Evolutionary conservation across 345 rosid genomes (phyloP).

Genomic region (Gossypium raimondii): DNA sequence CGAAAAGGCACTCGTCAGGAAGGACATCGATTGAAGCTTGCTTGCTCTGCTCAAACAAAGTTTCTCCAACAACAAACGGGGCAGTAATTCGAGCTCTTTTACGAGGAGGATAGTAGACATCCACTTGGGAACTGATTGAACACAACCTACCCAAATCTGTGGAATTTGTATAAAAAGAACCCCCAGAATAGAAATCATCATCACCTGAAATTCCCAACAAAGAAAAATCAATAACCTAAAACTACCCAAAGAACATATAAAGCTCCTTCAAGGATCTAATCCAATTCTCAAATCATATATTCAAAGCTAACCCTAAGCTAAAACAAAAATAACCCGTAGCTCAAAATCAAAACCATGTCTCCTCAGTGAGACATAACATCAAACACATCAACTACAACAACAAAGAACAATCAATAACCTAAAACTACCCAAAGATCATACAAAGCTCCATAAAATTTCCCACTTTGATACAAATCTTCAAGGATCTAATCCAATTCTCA

Average conservation of each 20-base stretch:
- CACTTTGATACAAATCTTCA: background rate
- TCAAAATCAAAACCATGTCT: no score
- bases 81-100: conserved; percentile 60
- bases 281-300: no score
- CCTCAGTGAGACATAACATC: no score
- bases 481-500: background rate
- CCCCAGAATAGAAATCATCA: conserved; percentile 53
- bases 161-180: conserved; percentile 37
- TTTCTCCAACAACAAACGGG: conserved; percentile 25
- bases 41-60: conserved; percentile 27
- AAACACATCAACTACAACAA: background rate
- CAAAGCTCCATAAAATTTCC: background rate
- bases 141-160: conserved; percentile 37
- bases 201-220: conserved; percentile 45
- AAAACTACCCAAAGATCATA: background rate
- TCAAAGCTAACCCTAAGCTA: no score
- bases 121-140: conserved; percentile 41
- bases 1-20: conserved; percentile 77
- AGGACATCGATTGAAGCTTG: conserved; percentile 53
- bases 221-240: conserved; percentile 22
- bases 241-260: background rate
- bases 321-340: no score
- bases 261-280: no score
- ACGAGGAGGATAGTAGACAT: conserved; percentile 45
- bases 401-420: conserved; percentile 17